phyloP scores from a whole-genome alignment of 2,329 filamentous ascomycete species.

The Aspergillus ochraceus region DNA sequence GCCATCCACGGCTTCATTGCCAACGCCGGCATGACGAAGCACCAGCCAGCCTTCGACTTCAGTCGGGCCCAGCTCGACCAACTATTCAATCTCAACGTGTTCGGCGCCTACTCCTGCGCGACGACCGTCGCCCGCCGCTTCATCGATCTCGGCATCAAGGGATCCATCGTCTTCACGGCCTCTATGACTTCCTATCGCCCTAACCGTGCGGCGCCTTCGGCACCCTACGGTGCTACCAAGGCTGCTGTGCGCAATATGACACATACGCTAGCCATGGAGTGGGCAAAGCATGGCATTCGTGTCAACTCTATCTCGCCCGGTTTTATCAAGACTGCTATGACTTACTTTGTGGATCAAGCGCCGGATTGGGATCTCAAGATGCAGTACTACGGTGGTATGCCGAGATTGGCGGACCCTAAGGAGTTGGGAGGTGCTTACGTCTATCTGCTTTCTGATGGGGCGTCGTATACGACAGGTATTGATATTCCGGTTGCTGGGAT shows the following conservation, averaged over 20 bases:
- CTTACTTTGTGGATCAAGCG: slow-evolving; percentile 52
- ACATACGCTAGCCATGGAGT: slow-evolving; percentile 46
- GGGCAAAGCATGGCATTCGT: slow-evolving; percentile 39
- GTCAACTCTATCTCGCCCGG: slow-evolving; percentile 49
- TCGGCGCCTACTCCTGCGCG: slow-evolving; percentile 28
- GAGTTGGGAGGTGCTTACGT: slow-evolving; percentile 60
- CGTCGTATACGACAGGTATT: slow-evolving; percentile 39
- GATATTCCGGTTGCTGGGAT: slow-evolving; percentile 43
- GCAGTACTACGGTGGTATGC: slow-evolving; percentile 61
- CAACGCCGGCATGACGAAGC: slow-evolving; percentile 47
- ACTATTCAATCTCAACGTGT: slow-evolving; percentile 44
- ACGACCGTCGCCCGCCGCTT: slow-evolving; percentile 30
- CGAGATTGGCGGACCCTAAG: slow-evolving; percentile 52
- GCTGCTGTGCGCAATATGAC: slow-evolving; percentile 36
- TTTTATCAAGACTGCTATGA: slow-evolving; percentile 47
- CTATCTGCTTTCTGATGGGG: slow-evolving; percentile 53
- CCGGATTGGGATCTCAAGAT: slow-evolving; percentile 59
- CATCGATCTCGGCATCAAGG: slow-evolving; percentile 40
- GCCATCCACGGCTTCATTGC: slow-evolving; percentile 46
- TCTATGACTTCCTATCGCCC: slow-evolving; percentile 50
- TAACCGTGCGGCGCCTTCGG: slow-evolving; percentile 44
- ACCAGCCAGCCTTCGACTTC: slow-evolving; percentile 46
- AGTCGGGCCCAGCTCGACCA: slow-evolving; percentile 36
- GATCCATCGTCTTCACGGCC: slow-evolving; percentile 45
- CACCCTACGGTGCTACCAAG: slow-evolving; percentile 48